Conservation (phyloP, 495 filamentous ascomycete genomes). For the Neurospora cerealis region DNA sequence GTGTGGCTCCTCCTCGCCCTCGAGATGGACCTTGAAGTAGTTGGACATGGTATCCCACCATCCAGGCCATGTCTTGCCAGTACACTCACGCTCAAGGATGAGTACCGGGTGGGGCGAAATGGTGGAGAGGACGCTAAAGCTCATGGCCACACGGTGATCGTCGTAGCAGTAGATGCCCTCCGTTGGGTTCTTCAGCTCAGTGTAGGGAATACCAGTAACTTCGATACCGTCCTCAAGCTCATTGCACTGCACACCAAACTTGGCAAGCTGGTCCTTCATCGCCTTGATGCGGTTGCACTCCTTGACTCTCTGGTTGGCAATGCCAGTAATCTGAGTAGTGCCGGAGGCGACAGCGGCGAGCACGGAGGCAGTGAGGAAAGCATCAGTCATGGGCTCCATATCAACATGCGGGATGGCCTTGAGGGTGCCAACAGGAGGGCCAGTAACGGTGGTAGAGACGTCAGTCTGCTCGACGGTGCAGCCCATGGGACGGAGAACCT, state of each 20-base stretch:
- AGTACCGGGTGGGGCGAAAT: slow-evolving; percentile 65
- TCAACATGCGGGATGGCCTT: slow-evolving; percentile 63
- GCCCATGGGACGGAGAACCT: slow-evolving; percentile 88
- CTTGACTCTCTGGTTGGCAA: slow-evolving; percentile 98
- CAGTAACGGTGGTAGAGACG: slow-evolving; percentile 83
- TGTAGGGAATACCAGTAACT: slow-evolving; percentile 58
- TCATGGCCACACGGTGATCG: slow-evolving; percentile 97
- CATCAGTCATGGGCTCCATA: slow-evolving; percentile 99
- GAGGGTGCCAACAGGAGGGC: slow-evolving; percentile 63
- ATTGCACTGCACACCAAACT: slow-evolving; percentile 81
- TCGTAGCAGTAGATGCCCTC: slow-evolving; percentile 87
- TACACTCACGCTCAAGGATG: slow-evolving; percentile 82
- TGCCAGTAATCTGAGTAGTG: slow-evolving; percentile 80
- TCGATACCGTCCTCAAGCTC: slow-evolving; percentile 91
- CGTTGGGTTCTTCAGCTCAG: slow-evolving; percentile 48
- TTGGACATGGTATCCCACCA: slow-evolving; percentile 90
- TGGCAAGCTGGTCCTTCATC: slow-evolving; percentile 94
- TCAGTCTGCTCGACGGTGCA: slow-evolving; percentile 80
- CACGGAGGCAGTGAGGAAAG: slow-evolving; percentile 89
- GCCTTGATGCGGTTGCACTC: slow-evolving; percentile 95
- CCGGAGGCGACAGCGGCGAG: slow-evolving; percentile 84
- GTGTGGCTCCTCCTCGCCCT: slow-evolving; percentile 55
- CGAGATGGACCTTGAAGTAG: slow-evolving; percentile 61
- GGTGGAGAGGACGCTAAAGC: slow-evolving; percentile 82
- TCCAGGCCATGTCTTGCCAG: slow-evolving; percentile 98